phyloP scores from a whole-genome alignment of 2,329 filamentous ascomycete species.

The Hypoxylon sp. region DNA sequence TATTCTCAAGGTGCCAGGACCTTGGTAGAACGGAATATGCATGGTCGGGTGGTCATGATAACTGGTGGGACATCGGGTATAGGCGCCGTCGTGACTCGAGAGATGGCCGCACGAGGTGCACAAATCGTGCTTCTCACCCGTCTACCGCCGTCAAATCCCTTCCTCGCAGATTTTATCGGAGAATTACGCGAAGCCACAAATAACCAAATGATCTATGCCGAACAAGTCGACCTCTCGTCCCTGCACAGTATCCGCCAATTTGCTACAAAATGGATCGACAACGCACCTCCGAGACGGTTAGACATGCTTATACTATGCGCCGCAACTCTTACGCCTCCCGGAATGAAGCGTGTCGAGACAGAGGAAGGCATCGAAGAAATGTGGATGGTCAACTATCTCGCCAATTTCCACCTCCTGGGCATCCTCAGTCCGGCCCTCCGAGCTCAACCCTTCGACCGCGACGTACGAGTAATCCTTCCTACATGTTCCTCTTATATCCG shows the following conservation, averaged over 20 bases:
- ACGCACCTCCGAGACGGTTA: constrained; percentile 84
- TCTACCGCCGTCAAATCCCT: constrained; percentile 81
- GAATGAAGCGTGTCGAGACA: constrained; percentile 67
- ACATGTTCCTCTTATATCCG: constrained; percentile 90
- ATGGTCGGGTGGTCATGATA: constrained; percentile 91
- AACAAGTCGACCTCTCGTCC: constrained; percentile 88
- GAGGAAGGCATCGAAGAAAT: constrained; percentile 84
- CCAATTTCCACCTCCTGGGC: constrained; percentile 93
- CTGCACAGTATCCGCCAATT: constrained; percentile 92
- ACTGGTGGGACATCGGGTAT: constrained; percentile 96
- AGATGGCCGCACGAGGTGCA: constrained; percentile 82
- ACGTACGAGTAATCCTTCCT: constrained; percentile 86
- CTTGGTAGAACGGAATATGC: constrained; percentile 81
- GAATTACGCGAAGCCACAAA: constrained; percentile 79
- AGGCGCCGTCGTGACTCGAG: constrained; percentile 77
- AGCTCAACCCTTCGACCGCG: constrained; percentile 90
- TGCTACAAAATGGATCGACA: constrained; percentile 98
- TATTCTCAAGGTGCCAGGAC: constrained; percentile 82
- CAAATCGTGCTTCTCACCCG: constrained; percentile 92
- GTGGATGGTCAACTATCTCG: constrained; percentile 94
- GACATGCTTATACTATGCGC: constrained; percentile 93
- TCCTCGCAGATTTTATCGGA: constrained; percentile 91
- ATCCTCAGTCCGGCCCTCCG: constrained; percentile 90
- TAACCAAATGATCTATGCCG: constrained; percentile 92
- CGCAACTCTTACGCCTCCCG: constrained; percentile 76